Evolutionary conservation across 1,139 yeast genomes (phyloP).

Genomic region (Taphrina pruni): DNA sequence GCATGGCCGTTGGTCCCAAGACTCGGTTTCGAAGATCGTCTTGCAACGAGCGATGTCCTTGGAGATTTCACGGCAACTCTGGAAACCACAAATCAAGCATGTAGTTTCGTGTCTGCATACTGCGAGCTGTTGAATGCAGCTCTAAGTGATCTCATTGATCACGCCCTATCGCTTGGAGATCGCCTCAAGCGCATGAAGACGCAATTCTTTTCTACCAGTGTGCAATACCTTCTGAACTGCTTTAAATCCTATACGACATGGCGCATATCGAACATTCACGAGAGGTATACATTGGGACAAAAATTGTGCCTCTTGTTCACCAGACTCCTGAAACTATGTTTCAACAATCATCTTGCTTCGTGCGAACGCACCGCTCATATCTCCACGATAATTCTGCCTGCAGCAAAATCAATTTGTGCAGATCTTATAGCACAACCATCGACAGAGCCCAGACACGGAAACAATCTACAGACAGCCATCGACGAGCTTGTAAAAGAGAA

Average conservation of each 20-base stretch:
- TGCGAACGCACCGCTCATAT: not conserved
- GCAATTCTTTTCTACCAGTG: conserved; percentile 1
- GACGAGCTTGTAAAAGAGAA: not conserved
- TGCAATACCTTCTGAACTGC: not conserved
- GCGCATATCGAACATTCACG: not conserved
- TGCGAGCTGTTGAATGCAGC: not conserved
- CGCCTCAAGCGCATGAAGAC: not conserved
- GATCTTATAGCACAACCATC: not conserved
- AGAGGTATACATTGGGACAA: not conserved
- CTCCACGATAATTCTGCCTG: not conserved
- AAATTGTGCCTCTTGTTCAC: conserved; percentile 6
- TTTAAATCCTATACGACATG: conserved; percentile 11
- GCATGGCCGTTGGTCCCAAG: conserved; percentile 65
- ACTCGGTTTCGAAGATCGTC: conserved; percentile 58
- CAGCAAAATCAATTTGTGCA: not conserved
- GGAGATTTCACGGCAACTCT: conserved; percentile 68
- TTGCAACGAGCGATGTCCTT: conserved; percentile 52
- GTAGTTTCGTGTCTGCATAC: conserved; percentile 52
- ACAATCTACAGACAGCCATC: not conserved
- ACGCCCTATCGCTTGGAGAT: conserved; percentile 14
- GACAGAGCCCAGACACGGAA: not conserved
- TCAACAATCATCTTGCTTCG: not conserved
- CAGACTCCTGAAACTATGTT: not conserved
- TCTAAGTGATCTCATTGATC: not conserved
- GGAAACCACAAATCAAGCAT: conserved; percentile 63